phyloP scores from a whole-genome alignment of 2,329 filamentous ascomycete species.

The Pseudogymnoascus sp. region DNA sequence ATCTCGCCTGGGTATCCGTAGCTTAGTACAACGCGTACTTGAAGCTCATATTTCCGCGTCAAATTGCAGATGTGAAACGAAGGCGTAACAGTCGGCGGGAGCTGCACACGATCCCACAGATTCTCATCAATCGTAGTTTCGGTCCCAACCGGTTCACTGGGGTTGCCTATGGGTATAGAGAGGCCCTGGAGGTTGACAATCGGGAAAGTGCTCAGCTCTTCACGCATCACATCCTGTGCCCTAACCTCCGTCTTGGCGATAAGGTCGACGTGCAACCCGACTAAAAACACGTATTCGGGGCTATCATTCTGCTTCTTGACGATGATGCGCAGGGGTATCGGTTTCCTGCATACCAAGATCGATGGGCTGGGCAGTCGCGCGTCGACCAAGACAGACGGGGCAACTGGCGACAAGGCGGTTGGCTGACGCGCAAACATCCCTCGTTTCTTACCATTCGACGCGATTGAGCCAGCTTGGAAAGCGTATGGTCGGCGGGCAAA shows the following conservation, averaged over 20 bases:
- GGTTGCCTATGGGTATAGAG: slow-evolving; percentile 56
- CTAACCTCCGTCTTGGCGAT: slow-evolving; percentile 71
- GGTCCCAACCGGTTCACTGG: slow-evolving; percentile 49
- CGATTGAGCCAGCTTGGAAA: slow-evolving; percentile 36
- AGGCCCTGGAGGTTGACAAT: slow-evolving; percentile 65
- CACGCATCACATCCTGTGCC: slow-evolving; percentile 64
- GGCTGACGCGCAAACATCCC: slow-evolving; percentile 24
- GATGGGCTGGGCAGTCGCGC: slow-evolving; percentile 79
- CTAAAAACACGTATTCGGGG: slow-evolving; percentile 62
- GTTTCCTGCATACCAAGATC: slow-evolving; percentile 81
- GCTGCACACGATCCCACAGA: slow-evolving; percentile 61
- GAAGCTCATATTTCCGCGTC: slow-evolving; percentile 69
- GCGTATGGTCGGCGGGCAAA: slow-evolving; percentile 68
- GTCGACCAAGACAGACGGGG: slow-evolving; percentile 65
- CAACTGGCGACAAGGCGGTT: slow-evolving; percentile 31
- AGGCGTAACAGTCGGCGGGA: slow-evolving; percentile 82
- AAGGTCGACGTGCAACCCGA: slow-evolving; percentile 72
- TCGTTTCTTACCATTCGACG: slow-evolving; percentile 24
- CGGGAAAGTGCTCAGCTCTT: slow-evolving; percentile 67
- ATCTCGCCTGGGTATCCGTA: slow-evolving; percentile 53
- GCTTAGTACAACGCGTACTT: slow-evolving; percentile 68
- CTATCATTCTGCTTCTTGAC: slow-evolving; percentile 66
- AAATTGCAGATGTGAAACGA: slow-evolving; percentile 87
- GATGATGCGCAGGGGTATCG: slow-evolving; percentile 71
- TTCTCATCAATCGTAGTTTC: slow-evolving; percentile 62